A percentile compares a stretch with the other conserved stretches of the same genome.
These are phyloP conservation scores for Steccherinum ochraceum DNA, from an alignment of 768 basidiomycete species.

Conservation along the genomic window DNA sequence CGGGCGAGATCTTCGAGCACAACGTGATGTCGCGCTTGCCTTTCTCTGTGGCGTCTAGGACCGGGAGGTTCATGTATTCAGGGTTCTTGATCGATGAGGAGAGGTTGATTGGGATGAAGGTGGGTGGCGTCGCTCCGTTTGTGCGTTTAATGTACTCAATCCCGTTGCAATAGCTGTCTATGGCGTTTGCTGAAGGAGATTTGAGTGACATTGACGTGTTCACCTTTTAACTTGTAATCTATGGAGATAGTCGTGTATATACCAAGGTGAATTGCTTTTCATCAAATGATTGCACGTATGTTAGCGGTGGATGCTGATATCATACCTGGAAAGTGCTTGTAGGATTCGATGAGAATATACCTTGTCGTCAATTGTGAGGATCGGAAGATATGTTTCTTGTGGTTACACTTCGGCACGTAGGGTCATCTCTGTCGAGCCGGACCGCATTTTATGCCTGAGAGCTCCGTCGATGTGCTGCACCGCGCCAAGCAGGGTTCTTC, in stretches of 20 bases:
- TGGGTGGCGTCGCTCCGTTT: slow-evolving; percentile 17
- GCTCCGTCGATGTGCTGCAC: too few relatives aligned
- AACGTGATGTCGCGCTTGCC: slow-evolving; percentile 17
- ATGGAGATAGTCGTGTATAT: not conserved
- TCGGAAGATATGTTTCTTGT: too few relatives aligned
- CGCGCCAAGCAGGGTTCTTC: too few relatives aligned
- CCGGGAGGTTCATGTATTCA: slow-evolving; percentile 20
- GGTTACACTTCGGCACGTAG: too few relatives aligned
- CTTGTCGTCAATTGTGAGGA: too few relatives aligned
- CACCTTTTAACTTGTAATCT: slow-evolving; percentile 24
- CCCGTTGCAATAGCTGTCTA: not conserved
- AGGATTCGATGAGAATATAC: too few relatives aligned
- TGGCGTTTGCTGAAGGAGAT: slow-evolving; percentile 27
- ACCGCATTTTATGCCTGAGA: too few relatives aligned
- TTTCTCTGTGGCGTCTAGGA: slow-evolving; percentile 10
- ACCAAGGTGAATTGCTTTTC: too few relatives aligned
- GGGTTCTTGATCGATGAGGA: slow-evolving; percentile 40
- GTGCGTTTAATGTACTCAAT: not conserved
- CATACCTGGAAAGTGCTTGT: too few relatives aligned
- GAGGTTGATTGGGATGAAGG: slow-evolving; percentile 34
- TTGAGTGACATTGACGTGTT: slow-evolving; percentile 32
- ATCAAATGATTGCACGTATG: too few relatives aligned
- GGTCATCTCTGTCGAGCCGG: too few relatives aligned
- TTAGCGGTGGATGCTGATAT: too few relatives aligned
- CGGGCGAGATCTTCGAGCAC: slow-evolving; percentile 8